These are phyloP conservation scores for Pulveroboletus sp. DNA, from an alignment of 768 basidiomycete genomes.

Conservation along the genomic window DNA sequence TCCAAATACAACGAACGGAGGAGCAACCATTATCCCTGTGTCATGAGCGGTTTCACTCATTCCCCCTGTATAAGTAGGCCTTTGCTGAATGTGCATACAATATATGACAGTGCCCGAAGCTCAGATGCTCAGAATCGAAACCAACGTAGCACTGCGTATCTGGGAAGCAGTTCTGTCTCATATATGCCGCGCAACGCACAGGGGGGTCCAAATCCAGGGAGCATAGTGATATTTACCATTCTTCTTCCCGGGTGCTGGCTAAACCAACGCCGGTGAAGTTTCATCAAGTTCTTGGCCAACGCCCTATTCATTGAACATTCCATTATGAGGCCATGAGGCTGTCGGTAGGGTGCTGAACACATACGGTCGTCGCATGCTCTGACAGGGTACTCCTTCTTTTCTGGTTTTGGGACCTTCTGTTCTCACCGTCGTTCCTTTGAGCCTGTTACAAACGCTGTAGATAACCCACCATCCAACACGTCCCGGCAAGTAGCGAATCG, in stretches of 20 bases:
- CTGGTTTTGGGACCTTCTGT: too few relatives aligned
- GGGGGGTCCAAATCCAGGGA: neutral
- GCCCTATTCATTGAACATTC: neutral
- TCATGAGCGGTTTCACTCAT: neutral
- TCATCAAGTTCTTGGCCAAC: neutral
- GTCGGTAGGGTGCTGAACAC: neutral
- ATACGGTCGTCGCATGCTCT: too few relatives aligned
- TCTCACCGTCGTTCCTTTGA: too few relatives aligned
- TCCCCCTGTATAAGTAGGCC: constrained; percentile 3
- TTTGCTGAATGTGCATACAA: neutral
- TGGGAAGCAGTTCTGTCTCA: neutral
- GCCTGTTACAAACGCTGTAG: too few relatives aligned
- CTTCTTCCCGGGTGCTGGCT: neutral
- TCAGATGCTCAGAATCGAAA: neutral
- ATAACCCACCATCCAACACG: too few relatives aligned
- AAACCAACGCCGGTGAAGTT: neutral
- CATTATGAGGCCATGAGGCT: neutral
- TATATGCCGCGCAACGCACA: neutral
- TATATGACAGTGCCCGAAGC: neutral
- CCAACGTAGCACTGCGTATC: neutral
- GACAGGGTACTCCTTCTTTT: too few relatives aligned
- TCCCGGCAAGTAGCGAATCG: neutral
- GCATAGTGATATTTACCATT: neutral
- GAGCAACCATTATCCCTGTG: constrained; percentile 2
- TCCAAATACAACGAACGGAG: constrained; percentile 74